Evolutionary conservation across 2,329 filamentous ascomycete species (phyloP).

Genomic region (Ophiobolus disseminans): DNA sequence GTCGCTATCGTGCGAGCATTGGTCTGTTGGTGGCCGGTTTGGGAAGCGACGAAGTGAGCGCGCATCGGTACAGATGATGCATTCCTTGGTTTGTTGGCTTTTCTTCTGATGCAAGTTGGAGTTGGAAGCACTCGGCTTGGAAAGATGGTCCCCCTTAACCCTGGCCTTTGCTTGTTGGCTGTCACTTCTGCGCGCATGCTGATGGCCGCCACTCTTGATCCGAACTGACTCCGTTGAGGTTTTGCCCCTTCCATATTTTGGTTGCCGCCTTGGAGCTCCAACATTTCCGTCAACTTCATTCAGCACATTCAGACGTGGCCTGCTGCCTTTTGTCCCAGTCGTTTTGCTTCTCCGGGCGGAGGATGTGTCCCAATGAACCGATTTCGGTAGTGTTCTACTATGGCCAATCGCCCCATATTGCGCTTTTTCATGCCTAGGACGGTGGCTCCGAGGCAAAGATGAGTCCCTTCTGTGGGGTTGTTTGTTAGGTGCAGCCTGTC

Average conservation of each 20-base stretch:
- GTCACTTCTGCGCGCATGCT: neutral
- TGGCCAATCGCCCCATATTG: neutral
- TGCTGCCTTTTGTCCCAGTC: neutral
- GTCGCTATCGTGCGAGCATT: slow-evolving; percentile 44
- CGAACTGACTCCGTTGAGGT: neutral
- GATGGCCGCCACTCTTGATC: neutral
- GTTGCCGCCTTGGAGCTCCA: neutral
- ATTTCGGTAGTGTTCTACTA: neutral
- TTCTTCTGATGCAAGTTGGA: neutral
- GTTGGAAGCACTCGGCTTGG: neutral
- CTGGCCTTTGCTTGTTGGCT: neutral
- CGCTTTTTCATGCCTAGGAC: neutral
- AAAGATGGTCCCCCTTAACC: neutral
- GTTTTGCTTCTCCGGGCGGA: neutral
- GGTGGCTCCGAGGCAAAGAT: neutral
- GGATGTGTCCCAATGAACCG: neutral
- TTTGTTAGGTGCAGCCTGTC: neutral
- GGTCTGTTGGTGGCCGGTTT: slow-evolving; percentile 35
- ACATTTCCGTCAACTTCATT: neutral
- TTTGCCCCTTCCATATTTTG: slow-evolving; percentile 1
- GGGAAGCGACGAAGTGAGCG: slow-evolving; percentile 43
- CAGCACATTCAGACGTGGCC: neutral
- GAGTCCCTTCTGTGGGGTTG: neutral
- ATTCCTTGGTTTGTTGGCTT: slow-evolving; percentile 20
- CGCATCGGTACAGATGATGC: slow-evolving; percentile 46